A percentile compares a stretch with the other conserved stretches of the same genome.
These are phyloP conservation scores for Stentor coeruleus DNA, from an alignment of 73 alveolate species.

Conservation along the genomic window DNA sequence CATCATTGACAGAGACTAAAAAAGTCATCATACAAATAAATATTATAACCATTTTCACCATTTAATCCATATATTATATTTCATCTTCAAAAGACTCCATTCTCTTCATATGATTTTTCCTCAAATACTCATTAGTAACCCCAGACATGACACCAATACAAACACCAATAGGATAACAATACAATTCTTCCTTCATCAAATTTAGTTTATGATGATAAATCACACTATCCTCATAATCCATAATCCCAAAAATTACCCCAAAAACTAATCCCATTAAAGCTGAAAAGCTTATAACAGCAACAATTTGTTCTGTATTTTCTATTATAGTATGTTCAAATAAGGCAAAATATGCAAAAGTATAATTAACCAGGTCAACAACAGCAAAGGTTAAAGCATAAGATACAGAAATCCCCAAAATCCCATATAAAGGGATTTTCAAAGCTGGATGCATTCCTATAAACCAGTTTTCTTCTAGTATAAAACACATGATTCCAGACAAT, in stretches of 20 bases:
- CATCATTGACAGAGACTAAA: too few relatives aligned
- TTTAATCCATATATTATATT: too few relatives aligned
- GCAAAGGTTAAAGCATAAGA: constrained; percentile 32
- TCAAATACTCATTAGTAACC: constrained; percentile 7
- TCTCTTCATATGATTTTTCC: background rate
- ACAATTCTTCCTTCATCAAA: constrained; percentile 21
- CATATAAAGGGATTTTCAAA: constrained; percentile 35
- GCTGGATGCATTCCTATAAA: constrained; percentile 27
- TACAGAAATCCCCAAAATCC: constrained; percentile 35
- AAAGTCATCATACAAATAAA: too few relatives aligned
- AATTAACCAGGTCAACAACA: constrained; percentile 36
- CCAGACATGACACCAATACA: constrained; percentile 25
- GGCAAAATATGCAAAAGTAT: constrained; percentile 29
- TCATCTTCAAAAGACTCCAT: constrained; percentile 6
- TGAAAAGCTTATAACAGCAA: constrained; percentile 15
- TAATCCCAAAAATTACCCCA: constrained; percentile 33
- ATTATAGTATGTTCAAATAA: constrained; percentile 24
- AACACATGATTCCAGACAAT: constrained; percentile 37
- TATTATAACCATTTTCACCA: too few relatives aligned
- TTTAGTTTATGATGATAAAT: constrained; percentile 11
- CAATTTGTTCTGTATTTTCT: constrained; percentile 30
- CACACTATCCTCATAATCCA: constrained; percentile 31
- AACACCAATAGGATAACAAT: constrained; percentile 28
- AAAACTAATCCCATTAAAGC: constrained; percentile 35
- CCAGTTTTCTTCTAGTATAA: constrained; percentile 39